Conservation (phyloP, 2,329 filamentous ascomycete genomes). For the Sporothrix brasiliensis region DNA sequence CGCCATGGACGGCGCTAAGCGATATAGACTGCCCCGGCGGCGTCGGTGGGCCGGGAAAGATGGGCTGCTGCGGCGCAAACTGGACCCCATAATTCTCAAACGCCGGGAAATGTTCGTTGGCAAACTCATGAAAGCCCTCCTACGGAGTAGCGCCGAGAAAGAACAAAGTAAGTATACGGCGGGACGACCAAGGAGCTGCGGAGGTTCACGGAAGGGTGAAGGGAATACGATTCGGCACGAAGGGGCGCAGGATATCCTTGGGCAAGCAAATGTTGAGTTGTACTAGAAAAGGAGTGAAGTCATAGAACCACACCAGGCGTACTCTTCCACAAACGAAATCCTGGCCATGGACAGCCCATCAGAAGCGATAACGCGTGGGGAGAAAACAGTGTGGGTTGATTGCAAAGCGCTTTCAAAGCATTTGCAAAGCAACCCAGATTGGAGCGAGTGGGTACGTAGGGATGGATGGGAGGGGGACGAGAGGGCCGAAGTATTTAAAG, state of each 20-base stretch:
- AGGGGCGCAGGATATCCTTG: background rate
- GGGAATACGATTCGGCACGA: background rate
- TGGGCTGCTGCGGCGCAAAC: conserved; percentile 44
- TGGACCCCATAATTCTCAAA: conserved; percentile 52
- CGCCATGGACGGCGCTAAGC: conserved; percentile 38
- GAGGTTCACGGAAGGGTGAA: background rate
- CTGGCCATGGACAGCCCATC: background rate
- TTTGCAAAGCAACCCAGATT: conserved; percentile 33
- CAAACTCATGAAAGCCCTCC: conserved; percentile 55
- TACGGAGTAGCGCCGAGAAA: conserved; percentile 42
- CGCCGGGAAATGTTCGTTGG: conserved; percentile 53
- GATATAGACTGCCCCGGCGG: conserved; percentile 50
- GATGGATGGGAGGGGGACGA: background rate
- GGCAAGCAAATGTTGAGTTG: background rate
- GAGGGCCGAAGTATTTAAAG: conserved; percentile 33
- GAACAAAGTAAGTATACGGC: conserved; percentile 3
- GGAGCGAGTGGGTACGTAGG: conserved; percentile 35
- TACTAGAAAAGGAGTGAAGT: background rate
- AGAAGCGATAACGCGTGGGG: background rate
- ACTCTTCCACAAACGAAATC: background rate
- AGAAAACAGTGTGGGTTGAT: background rate
- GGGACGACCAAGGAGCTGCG: background rate
- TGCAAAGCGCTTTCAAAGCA: conserved; percentile 36
- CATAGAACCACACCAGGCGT: conserved; percentile 4
- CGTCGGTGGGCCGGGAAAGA: conserved; percentile 55